phyloP scores from a whole-genome alignment of 257 asterid species.

The Thymus mandschuricus region DNA sequence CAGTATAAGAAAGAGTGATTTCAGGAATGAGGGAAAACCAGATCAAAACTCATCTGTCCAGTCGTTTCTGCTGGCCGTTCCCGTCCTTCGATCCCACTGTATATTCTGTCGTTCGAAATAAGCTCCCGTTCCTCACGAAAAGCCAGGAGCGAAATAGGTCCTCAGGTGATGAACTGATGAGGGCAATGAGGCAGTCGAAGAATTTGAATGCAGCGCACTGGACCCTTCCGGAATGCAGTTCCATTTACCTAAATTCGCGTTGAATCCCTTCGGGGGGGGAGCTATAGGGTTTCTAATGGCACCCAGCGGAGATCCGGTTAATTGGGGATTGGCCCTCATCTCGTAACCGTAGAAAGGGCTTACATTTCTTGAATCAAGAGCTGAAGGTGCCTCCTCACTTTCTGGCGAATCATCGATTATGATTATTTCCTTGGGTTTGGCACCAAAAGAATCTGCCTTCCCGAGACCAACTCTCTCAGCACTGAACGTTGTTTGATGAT shows the following conservation, averaged over 20 bases:
- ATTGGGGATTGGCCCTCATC: conserved; percentile 37
- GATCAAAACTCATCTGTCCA: conserved; percentile 38
- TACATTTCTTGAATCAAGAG: conserved; percentile 30
- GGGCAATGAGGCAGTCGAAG: conserved; percentile 39
- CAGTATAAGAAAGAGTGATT: conserved; percentile 26
- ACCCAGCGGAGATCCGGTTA: conserved; percentile 37
- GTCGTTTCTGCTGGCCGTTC: conserved; percentile 22
- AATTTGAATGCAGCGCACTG: conserved; percentile 12
- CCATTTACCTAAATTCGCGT: conserved; percentile 45
- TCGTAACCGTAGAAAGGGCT: conserved; percentile 43
- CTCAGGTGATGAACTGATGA: conserved; percentile 33
- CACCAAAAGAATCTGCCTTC: conserved; percentile 34
- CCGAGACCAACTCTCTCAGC: conserved; percentile 27
- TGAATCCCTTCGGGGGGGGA: conserved; percentile 37
- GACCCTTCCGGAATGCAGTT: conserved; percentile 37
- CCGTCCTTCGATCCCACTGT: conserved; percentile 25
- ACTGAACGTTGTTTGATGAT: conserved; percentile 30
- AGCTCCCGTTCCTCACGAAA: conserved; percentile 25
- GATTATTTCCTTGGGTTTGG: conserved; percentile 43
- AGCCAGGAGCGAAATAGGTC: conserved; percentile 44
- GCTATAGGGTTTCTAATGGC: conserved; percentile 36
- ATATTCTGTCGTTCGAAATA: conserved; percentile 21
- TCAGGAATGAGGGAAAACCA: conserved; percentile 13
- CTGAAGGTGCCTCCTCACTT: conserved; percentile 30
- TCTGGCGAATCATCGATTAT: conserved; percentile 55